Evolutionary conservation across 768 basidiomycete species (phyloP).

Genomic region (Terana coerulea): DNA sequence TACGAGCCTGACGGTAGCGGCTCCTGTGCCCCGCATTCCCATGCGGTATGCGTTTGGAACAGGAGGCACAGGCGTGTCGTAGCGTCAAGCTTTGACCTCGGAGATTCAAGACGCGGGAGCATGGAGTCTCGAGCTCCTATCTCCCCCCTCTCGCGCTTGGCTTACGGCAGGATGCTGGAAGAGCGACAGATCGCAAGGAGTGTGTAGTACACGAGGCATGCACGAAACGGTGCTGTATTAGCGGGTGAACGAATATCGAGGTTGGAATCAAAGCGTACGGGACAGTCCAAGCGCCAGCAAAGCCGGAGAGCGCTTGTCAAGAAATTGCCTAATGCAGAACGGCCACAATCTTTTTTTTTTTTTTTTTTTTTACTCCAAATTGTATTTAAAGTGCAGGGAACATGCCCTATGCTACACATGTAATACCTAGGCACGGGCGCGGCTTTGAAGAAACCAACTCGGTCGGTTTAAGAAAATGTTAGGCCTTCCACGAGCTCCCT

Average conservation of each 20-base stretch:
- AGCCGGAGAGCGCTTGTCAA: neutral
- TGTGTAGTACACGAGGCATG: conserved; percentile 1
- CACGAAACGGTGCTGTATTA: neutral
- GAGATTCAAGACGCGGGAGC: neutral
- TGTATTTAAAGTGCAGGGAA: too few relatives aligned
- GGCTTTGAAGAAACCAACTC: too few relatives aligned
- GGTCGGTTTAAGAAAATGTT: too few relatives aligned
- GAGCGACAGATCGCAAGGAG: neutral
- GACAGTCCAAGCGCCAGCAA: neutral
- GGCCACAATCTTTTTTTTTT: too few relatives aligned
- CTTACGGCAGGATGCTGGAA: neutral
- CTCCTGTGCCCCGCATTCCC: neutral
- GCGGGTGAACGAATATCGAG: neutral
- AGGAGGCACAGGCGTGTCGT: neutral
- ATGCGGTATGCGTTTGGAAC: neutral
- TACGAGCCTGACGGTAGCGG: neutral
- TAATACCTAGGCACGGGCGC: too few relatives aligned
- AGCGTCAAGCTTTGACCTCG: conserved; percentile 3
- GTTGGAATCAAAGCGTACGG: neutral
- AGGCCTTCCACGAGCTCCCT: too few relatives aligned
- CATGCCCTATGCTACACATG: too few relatives aligned
- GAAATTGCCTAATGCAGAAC: neutral
- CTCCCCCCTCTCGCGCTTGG: neutral
- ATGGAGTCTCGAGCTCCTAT: conserved; percentile 2
- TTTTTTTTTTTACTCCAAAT: too few relatives aligned